A percentile compares a stretch with the other conserved stretches of the same genome.
Evolutionary conservation across 352 stramenopile species (phyloP).

Genomic region (Globisporangium solare): DNA sequence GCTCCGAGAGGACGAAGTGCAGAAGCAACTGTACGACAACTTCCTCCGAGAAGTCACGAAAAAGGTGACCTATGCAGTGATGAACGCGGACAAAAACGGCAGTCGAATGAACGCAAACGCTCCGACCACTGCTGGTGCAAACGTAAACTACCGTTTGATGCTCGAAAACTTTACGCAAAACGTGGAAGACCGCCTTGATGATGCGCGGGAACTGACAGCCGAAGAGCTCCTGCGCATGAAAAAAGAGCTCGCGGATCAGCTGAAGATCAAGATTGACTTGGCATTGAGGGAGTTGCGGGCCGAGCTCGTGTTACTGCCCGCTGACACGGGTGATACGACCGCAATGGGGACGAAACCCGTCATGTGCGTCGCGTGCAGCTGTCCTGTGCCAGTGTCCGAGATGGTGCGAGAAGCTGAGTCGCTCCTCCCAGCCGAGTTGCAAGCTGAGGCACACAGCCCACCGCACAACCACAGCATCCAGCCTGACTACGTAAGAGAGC

Average conservation of each 20-base stretch:
- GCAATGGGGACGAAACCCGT: constrained; percentile 74
- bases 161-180: constrained; percentile 74
- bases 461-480: constrained; percentile 14
- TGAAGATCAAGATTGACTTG: constrained; percentile 47
- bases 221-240: constrained; percentile 59
- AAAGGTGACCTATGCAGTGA: constrained; percentile 56
- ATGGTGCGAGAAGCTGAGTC: constrained; percentile 48
- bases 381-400: constrained; percentile 58
- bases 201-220: constrained; percentile 50
- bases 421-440: constrained; percentile 34
- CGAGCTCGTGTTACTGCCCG: constrained; percentile 55
- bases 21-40: constrained; percentile 65
- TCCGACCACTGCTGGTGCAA: constrained; percentile 21
- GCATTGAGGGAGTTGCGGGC: constrained; percentile 56
- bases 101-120: constrained; percentile 5
- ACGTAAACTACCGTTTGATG: constrained; percentile 64
- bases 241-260: constrained; percentile 63
- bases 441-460: constrained; percentile 18
- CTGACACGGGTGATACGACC: constrained; percentile 57
- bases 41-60: constrained; percentile 76
- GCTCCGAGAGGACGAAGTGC: constrained; percentile 29
- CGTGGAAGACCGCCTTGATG: constrained; percentile 61
- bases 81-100: constrained; percentile 43
- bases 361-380: constrained; percentile 81
- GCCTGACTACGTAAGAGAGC: constrained; percentile 16